These are phyloP conservation scores for Ophiostoma triangulosporum DNA, from an alignment of 2,329 filamentous ascomycete species.

Conservation along the genomic window DNA sequence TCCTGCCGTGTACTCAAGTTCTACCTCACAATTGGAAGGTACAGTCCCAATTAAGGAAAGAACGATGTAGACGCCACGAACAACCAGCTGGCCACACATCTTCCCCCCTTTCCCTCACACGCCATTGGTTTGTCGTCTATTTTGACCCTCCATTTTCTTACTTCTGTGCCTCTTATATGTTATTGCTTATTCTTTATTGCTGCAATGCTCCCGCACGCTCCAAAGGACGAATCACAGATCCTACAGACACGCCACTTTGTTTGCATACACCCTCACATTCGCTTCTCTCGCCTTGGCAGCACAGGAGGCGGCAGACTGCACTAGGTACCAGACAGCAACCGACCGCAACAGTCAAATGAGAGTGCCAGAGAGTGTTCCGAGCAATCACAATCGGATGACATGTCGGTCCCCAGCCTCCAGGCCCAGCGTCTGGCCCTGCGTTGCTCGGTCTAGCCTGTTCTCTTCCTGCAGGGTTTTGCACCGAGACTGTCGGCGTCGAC, in stretches of 20 bases:
- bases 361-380: too few species aligned
- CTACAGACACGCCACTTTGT: background rate
- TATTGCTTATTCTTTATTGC: too few species aligned
- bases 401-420: background rate
- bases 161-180: background rate
- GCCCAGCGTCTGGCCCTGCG: background rate
- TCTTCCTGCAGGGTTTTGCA: constrained; percentile 2
- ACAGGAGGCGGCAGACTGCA: background rate
- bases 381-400: background rate
- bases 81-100: background rate
- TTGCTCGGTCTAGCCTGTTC: background rate
- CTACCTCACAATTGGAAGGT: constrained; percentile 9
- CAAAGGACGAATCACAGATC: background rate
- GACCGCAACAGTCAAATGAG: background rate
- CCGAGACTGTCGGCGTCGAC: background rate
- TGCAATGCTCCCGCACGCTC: background rate
- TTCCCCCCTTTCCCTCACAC: background rate
- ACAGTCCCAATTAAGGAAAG: background rate
- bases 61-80: background rate
- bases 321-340: background rate
- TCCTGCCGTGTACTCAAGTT: too few species aligned
- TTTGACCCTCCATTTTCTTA: background rate
- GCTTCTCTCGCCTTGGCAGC: background rate
- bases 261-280: background rate
- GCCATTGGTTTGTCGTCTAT: background rate